Percentiles rank a stretch among this genome's conserved stretches.
phyloP scores from a whole-genome alignment of 2,329 filamentous ascomycete species.

The Trichoderma sp. region DNA sequence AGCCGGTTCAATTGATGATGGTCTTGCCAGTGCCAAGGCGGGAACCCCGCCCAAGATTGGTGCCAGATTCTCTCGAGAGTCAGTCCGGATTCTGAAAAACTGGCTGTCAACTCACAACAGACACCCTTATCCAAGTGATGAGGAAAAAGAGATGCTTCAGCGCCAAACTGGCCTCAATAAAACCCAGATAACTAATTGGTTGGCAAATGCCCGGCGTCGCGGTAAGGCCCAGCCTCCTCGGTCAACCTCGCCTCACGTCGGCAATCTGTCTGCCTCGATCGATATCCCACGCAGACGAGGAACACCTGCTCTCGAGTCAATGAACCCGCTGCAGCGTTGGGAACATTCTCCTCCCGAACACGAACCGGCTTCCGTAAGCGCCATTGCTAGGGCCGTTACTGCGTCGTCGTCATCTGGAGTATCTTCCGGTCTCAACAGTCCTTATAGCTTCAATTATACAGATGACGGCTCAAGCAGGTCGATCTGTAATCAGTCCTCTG shows the following conservation, averaged over 20 bases:
- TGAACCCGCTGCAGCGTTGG: conserved; percentile 34
- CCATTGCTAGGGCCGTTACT: conserved; percentile 56
- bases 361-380: conserved; percentile 57
- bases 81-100: conserved; percentile 74
- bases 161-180: conserved; percentile 75
- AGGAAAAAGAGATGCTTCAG: conserved; percentile 78
- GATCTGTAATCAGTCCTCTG: conserved; percentile 56
- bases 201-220: conserved; percentile 81
- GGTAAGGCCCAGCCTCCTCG: conserved; percentile 71
- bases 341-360: conserved; percentile 55
- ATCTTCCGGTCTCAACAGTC: conserved; percentile 56
- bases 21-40: conserved; percentile 25
- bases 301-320: conserved; percentile 46
- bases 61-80: conserved; percentile 74
- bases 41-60: conserved; percentile 57
- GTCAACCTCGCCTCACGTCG: conserved; percentile 66
- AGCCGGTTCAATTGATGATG: not conserved
- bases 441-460: conserved; percentile 54
- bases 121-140: conserved; percentile 84
- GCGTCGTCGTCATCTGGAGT: conserved; percentile 47
- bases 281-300: conserved; percentile 66
- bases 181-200: conserved; percentile 86
- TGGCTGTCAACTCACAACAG: conserved; percentile 79
- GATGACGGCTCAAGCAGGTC: conserved; percentile 60
- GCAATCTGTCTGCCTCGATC: conserved; percentile 59